Base-by-base conservation (phyloP, 73 alveolate genomes). In the Paramecium sonneborni region DNA sequence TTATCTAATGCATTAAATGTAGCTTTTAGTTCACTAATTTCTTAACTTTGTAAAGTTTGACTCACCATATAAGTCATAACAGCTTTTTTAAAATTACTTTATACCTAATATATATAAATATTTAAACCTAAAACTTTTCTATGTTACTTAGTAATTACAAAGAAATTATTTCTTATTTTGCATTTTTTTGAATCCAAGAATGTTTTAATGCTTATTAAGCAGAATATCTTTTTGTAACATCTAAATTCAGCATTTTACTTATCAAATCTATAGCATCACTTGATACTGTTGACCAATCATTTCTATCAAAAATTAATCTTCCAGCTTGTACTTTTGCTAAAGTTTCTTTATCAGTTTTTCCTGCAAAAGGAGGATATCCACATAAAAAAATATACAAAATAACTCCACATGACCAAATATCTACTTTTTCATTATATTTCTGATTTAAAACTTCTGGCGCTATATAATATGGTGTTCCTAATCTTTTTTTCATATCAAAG, bases 341-440 rank as follows among this genome's bases (percentile, higher is more conserved):
- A 10, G 96, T 95, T 34, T 85, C 95, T 24, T 46, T 58, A 72
- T 96, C 98, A 32, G 92, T 90, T n/a, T 52, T 68, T 11, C 98
- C 98, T 55, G 92, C 92, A 62, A 96, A 96, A 1, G 99, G 99
- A 26, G 99, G 97, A 35, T 94, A 86, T 18, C 96, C 97, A 76
- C 97, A 86, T 20, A 96, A 57, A 48, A 96, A 85, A 4, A 96
- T 95, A 92, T 96, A 97, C 69, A 97, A 26, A 24, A 97, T 97
- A 7, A 97, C 98, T 72, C 99, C 99, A 69, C 98, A 93, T 21
- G 97, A 88, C 99, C 99, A 97, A 12, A 95, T 70, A 85, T 95
- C 98, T 35, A 95, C 96, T 85, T 95, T 95, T 90, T 96, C 98
- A 86, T 95, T 90, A 74, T 95, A 96, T 32, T 96, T 82, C 56